Evolutionary conservation across 2,329 filamentous ascomycete genomes (phyloP).

Genomic region (Penicillium sp.): DNA sequence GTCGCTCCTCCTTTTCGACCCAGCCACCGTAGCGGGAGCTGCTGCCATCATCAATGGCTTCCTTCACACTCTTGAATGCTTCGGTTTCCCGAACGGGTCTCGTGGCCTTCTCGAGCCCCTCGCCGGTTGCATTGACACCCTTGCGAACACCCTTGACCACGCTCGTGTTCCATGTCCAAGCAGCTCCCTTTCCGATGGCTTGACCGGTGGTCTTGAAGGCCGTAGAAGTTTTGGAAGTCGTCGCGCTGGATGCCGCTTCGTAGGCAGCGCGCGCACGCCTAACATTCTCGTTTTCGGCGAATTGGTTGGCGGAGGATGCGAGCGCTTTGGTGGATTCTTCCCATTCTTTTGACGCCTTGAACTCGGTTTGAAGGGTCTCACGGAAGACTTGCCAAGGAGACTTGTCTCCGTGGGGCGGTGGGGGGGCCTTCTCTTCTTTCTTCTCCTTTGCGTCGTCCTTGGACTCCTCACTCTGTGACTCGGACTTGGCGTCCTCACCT

Average conservation of each 20-base stretch:
- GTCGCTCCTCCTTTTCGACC: constrained; percentile 93
- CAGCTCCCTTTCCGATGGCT: constrained; percentile 83
- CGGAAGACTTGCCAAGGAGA: constrained; percentile 98
- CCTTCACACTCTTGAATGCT: constrained; percentile 88
- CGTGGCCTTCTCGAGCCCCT: constrained; percentile 90
- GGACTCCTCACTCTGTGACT: constrained; percentile 47
- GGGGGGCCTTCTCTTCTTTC: constrained; percentile 69
- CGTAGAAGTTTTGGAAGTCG: constrained; percentile 72
- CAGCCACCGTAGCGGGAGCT: constrained; percentile 95
- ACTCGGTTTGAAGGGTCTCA: constrained; percentile 90
- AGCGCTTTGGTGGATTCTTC: constrained; percentile 97
- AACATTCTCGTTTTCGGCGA: constrained; percentile 89
- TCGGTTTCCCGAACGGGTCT: constrained; percentile 91
- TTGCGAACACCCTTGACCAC: constrained; percentile 89
- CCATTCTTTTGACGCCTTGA: constrained; percentile 98
- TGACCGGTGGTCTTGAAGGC: constrained; percentile 83
- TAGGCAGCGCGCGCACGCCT: constrained; percentile 83
- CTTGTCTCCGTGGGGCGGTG: constrained; percentile 96
- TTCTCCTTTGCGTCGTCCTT: constrained; percentile 49
- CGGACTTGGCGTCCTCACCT: constrained; percentile 34
- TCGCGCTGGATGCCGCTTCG: constrained; percentile 78
- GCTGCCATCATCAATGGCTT: constrained; percentile 95
- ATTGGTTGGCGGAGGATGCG: constrained; percentile 82
- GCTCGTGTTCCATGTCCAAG: constrained; percentile 95
- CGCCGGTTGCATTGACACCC: constrained; percentile 80